Conservation (phyloP, 495 filamentous ascomycete species). For the Articulospora tetracladia region DNA sequence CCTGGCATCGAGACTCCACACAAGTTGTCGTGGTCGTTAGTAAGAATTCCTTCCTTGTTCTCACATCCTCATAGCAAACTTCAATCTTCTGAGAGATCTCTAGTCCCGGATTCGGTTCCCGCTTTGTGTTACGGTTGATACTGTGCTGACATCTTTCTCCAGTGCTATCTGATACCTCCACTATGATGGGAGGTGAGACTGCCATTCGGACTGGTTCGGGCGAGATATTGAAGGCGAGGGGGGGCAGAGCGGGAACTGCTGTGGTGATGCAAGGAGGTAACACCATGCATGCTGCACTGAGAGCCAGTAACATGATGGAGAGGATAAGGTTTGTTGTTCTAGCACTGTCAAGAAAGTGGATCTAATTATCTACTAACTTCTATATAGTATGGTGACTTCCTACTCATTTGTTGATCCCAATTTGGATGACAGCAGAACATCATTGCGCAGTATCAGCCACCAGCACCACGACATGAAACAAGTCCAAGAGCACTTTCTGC, state of each 20-base stretch:
- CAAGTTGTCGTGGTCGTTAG: conserved; percentile 5
- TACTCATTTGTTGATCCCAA: conserved; percentile 5
- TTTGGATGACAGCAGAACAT: conserved; percentile 3
- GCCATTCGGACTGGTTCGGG: conserved; percentile 3
- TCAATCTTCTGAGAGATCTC: too few species aligned
- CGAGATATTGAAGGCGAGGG: conserved; percentile 2
- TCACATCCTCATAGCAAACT: too few species aligned
- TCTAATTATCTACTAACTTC: not conserved
- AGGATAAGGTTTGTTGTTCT: conserved; percentile 3
- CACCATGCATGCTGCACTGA: conserved; percentile 7
- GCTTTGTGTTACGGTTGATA: too few species aligned
- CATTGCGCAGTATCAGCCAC: conserved; percentile 1
- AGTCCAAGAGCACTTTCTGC: not conserved
- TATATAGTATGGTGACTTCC: conserved; percentile 3
- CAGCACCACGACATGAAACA: not conserved
- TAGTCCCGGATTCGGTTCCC: too few species aligned
- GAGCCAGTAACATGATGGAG: not conserved
- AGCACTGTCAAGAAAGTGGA: not conserved
- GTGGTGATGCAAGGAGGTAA: conserved; percentile 10
- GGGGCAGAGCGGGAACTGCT: conserved; percentile 1
- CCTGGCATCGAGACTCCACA: conserved; percentile 6
- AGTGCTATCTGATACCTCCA: conserved; percentile 9
- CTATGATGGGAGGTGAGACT: conserved; percentile 10
- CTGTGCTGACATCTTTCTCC: too few species aligned
- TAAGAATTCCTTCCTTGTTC: too few species aligned